A percentile compares a stretch with the other conserved stretches of the same genome.
phyloP scores from a whole-genome alignment of 2,329 filamentous ascomycete species.

The Ceratocystis cacaofunesta region DNA sequence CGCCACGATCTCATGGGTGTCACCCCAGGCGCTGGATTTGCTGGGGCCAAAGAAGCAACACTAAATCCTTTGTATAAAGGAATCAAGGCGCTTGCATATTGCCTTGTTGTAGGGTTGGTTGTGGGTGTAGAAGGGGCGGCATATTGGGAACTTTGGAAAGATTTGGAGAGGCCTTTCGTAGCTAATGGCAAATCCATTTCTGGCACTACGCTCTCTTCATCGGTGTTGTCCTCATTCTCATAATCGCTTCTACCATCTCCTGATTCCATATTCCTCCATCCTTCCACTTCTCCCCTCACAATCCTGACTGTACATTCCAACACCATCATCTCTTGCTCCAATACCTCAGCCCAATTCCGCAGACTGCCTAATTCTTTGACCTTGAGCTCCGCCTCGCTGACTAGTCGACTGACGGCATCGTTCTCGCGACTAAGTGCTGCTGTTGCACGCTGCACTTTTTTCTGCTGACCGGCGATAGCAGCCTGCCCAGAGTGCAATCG shows the following conservation, averaged over 20 bases:
- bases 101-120: not conserved
- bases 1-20: not conserved
- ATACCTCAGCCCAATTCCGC: constrained; percentile 76
- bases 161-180: not conserved
- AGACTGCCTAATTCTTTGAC: constrained; percentile 69
- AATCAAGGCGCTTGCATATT: not conserved
- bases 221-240: not conserved
- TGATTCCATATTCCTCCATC: constrained; percentile 17
- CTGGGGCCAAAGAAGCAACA: not conserved
- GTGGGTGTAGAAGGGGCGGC: not conserved
- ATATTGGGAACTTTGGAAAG: not conserved
- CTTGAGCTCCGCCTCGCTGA: constrained; percentile 44
- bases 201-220: not conserved
- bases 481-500: constrained; percentile 55
- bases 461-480: constrained; percentile 52
- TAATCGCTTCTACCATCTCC: constrained; percentile 6
- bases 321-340: constrained; percentile 52
- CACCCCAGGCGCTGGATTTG: not conserved
- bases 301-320: constrained; percentile 50
- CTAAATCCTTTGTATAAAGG: not conserved
- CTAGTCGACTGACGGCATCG: constrained; percentile 49
- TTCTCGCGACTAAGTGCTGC: constrained; percentile 47
- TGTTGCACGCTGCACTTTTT: constrained; percentile 46
- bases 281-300: constrained; percentile 11
- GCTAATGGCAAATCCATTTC: not conserved